Percentiles rank a stretch among this genome's conserved stretches.
phyloP scores from a whole-genome alignment of 441 rosid species.

The Brassica hybrid region DNA sequence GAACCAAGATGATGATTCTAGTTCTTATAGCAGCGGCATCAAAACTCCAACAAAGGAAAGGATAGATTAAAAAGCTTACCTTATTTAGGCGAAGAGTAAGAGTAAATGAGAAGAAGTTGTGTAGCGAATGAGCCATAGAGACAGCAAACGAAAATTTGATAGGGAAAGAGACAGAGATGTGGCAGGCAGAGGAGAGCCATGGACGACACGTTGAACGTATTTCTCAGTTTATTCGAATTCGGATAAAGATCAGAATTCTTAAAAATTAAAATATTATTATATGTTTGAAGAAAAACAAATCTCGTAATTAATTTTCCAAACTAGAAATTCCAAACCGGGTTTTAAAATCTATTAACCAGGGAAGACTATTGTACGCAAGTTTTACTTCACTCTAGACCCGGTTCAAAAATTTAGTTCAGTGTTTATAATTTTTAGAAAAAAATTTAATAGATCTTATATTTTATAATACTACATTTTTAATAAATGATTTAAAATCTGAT shows the following conservation, averaged over 20 bases:
- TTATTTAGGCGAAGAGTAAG: not conserved
- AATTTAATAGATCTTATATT: too few species aligned
- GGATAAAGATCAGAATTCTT: conserved; percentile 33
- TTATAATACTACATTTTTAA: not conserved
- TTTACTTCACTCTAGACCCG: not conserved
- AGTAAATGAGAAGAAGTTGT: conserved; percentile 12
- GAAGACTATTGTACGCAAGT: not conserved
- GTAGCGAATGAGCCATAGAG: conserved; percentile 2
- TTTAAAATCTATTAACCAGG: too few species aligned
- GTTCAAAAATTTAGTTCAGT: not conserved
- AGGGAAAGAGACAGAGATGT: conserved; percentile 39
- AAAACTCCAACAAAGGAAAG: not conserved
- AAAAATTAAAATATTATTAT: not conserved
- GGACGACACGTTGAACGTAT: conserved; percentile 49
- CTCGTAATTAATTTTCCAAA: not conserved
- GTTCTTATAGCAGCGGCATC: conserved; percentile 7
- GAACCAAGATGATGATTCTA: not conserved
- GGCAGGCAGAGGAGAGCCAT: conserved; percentile 43
- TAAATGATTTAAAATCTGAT: not conserved
- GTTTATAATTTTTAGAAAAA: not conserved
- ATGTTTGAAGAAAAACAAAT: not conserved
- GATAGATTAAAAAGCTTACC: conserved; percentile 8
- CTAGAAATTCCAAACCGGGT: not conserved
- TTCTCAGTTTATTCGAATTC: conserved; percentile 9
- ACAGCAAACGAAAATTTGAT: not conserved